Evolutionary conservation across 2,329 filamentous ascomycete genomes (phyloP).

Genomic region (Pseudogymnoascus sp.): DNA sequence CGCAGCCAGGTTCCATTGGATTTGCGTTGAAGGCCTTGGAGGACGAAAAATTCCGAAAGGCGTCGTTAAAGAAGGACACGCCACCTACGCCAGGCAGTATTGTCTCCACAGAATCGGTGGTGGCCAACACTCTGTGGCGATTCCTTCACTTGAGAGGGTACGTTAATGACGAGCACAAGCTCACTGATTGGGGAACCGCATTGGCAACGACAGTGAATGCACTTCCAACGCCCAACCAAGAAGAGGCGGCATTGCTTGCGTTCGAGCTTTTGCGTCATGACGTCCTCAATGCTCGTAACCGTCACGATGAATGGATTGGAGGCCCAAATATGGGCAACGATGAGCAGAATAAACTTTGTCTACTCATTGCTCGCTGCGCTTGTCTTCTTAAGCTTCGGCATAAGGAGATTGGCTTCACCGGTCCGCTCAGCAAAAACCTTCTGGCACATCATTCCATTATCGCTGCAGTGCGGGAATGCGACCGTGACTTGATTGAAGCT

Average conservation of each 20-base stretch:
- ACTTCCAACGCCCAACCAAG: constrained; percentile 48
- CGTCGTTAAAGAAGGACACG: constrained; percentile 54
- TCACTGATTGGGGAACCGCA: constrained; percentile 79
- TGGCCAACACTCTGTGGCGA: constrained; percentile 71
- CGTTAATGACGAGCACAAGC: constrained; percentile 65
- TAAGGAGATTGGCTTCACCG: constrained; percentile 82
- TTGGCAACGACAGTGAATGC: constrained; percentile 61
- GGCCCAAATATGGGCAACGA: constrained; percentile 51
- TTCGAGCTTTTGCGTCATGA: constrained; percentile 78
- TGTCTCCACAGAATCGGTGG: constrained; percentile 61
- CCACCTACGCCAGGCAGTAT: constrained; percentile 27
- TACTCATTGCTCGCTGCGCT: constrained; percentile 79
- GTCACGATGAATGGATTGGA: constrained; percentile 47
- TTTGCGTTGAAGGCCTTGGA: constrained; percentile 62
- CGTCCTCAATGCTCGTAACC: constrained; percentile 63
- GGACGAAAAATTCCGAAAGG: constrained; percentile 60
- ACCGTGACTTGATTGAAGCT: constrained; percentile 79
- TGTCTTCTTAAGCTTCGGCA: constrained; percentile 77
- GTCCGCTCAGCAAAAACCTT: constrained; percentile 83
- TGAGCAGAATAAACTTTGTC: constrained; percentile 67
- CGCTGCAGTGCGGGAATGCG: constrained; percentile 66
- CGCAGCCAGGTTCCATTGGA: constrained; percentile 40
- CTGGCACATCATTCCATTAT: constrained; percentile 80
- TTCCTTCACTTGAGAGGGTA: constrained; percentile 88
- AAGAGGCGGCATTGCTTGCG: constrained; percentile 73